Conservation (phyloP, 345 rosid genomes). For the Aquilaria yunnanensis region DNA sequence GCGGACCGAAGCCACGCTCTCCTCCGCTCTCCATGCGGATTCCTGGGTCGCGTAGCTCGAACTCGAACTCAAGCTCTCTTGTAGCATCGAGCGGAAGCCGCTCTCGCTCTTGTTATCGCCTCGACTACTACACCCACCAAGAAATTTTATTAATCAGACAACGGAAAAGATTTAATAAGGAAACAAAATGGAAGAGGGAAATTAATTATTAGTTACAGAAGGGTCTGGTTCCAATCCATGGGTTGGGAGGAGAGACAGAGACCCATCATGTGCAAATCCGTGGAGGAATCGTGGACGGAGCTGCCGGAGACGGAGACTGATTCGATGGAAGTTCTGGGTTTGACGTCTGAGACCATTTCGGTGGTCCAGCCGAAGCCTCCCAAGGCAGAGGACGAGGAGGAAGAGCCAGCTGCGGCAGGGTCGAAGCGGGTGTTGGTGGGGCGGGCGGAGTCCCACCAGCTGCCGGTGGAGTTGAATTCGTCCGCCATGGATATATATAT, state of each 20-base stretch:
- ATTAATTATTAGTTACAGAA: constrained; percentile 45
- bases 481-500: constrained; percentile 44
- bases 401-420: constrained; percentile 21
- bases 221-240: constrained; percentile 83
- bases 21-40: constrained; percentile 31
- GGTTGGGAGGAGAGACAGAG: constrained; percentile 80
- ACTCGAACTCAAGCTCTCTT: constrained; percentile 59
- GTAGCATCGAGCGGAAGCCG: constrained; percentile 65
- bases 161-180: not conserved
- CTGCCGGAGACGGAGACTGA: constrained; percentile 41
- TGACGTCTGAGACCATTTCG: constrained; percentile 35
- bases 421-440: constrained; percentile 28
- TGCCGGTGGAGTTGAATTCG: constrained; percentile 38
- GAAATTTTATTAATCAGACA: not conserved
- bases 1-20: constrained; percentile 12
- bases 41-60: constrained; percentile 10
- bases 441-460: constrained; percentile 68
- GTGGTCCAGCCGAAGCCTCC: constrained; percentile 54
- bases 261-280: constrained; percentile 73
- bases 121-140: constrained; percentile 27
- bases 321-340: constrained; percentile 58
- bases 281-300: constrained; percentile 28
- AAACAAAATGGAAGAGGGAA: not conserved
- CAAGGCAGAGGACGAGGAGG: constrained; percentile 51
- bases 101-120: constrained; percentile 55